phyloP scores from a whole-genome alignment of 257 asterid species.

The Salvia hispanica region DNA sequence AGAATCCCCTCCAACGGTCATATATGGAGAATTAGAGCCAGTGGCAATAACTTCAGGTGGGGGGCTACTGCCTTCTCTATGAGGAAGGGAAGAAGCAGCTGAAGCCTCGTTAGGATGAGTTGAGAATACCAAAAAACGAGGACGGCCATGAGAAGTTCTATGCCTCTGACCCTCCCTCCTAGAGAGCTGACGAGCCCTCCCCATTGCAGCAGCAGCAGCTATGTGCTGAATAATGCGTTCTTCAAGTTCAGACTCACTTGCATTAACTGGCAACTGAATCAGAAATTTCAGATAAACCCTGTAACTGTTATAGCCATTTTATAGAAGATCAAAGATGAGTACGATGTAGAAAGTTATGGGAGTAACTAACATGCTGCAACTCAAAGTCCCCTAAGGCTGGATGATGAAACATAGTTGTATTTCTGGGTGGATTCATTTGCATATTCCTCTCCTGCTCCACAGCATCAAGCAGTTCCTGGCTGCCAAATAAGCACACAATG shows the following conservation, averaged over 20 bases:
- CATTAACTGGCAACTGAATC: constrained; percentile 76
- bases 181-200: constrained; percentile 83
- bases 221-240: constrained; percentile 91
- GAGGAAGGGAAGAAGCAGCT: constrained; percentile 39
- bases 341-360: background rate
- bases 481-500: constrained; percentile 36
- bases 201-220: constrained; percentile 96
- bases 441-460: constrained; percentile 85
- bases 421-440: constrained; percentile 81
- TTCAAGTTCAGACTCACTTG: constrained; percentile 85
- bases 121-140: constrained; percentile 78
- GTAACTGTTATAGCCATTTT: background rate
- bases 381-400: constrained; percentile 90
- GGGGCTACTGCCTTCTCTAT: constrained; percentile 44
- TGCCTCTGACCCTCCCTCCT: constrained; percentile 76
- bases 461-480: constrained; percentile 92
- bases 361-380: constrained; percentile 76
- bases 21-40: constrained; percentile 47
- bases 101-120: constrained; percentile 56
- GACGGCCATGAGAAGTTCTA: constrained; percentile 78
- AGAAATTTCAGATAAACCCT: constrained; percentile 4
- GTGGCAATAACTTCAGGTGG: constrained; percentile 39
- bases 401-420: constrained; percentile 79
- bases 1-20: constrained; percentile 59
- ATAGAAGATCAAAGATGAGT: background rate